Evolutionary conservation across 768 basidiomycete species (phyloP).

Genomic region (Neoboletus magnificus): DNA sequence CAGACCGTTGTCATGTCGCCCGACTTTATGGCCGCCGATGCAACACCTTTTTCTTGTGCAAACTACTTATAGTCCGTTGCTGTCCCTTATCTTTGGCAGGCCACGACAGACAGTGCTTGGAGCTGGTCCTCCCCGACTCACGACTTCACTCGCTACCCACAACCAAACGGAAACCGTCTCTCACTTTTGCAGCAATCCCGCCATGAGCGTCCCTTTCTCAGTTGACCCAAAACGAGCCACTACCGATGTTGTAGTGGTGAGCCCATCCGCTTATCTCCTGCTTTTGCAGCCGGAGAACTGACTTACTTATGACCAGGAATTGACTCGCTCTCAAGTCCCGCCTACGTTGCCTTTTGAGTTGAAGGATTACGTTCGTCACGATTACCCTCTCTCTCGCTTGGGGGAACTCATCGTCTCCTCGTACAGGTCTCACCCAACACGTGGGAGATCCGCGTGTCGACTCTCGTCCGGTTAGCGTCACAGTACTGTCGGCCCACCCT

Average conservation of each 20-base stretch:
- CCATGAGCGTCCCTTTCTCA: slow-evolving; percentile 16
- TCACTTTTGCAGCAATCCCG: background rate
- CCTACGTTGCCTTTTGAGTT: slow-evolving; percentile 38
- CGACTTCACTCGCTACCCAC: background rate
- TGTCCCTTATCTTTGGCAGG: background rate
- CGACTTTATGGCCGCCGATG: background rate
- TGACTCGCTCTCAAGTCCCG: slow-evolving; percentile 30
- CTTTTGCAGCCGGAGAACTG: background rate
- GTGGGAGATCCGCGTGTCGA: slow-evolving; percentile 43
- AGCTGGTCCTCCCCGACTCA: slow-evolving; percentile 19
- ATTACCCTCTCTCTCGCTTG: background rate
- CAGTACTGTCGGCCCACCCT: slow-evolving; percentile 43
- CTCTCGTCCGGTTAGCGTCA: slow-evolving; percentile 35
- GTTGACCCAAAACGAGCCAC: slow-evolving; percentile 11
- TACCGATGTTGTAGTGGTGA: slow-evolving; percentile 26
- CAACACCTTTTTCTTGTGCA: background rate
- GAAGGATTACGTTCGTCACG: slow-evolving; percentile 33
- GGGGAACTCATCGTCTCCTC: background rate
- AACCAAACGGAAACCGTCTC: background rate
- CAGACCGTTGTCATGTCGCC: slow-evolving; percentile 19
- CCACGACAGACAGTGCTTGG: slow-evolving; percentile 5
- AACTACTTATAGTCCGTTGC: background rate
- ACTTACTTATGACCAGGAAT: slow-evolving; percentile 23
- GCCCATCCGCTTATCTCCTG: background rate
- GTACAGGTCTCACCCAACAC: slow-evolving; percentile 39